Base-by-base conservation (phyloP, 2,329 filamentous ascomycete species). In the Microdochium nivale region DNA sequence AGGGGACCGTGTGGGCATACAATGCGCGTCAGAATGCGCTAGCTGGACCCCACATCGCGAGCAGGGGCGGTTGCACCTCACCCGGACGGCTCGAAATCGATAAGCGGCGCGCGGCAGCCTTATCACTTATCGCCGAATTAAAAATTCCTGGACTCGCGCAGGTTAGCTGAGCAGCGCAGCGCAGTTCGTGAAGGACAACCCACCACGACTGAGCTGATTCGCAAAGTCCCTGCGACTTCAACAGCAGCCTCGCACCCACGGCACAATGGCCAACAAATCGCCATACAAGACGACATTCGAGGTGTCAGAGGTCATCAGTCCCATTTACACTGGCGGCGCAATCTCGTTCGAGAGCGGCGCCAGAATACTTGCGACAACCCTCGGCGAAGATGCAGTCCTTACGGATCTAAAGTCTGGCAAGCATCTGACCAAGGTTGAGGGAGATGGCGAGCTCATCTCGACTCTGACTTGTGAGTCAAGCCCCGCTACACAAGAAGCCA, bases 291-390 rank as follows among this genome's bases (percentile, higher is more conserved):
- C 90, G 53, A 96, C 92, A 3, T 99, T 96, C 68, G 88, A 95
- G 64, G 81, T 87, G 53, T 80, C 80, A 58, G 83, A 87, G 62
- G 88, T 90, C 48, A 87, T 99, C 52, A 88, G 90, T 61, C 94
- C 94, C 21, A 92, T 97, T 49, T 96, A 94, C 65, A 96, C 92
- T 2, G 94, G 94, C 51, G 94, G 94, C 44, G 86, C 88, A 58
- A 84, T 95, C 53, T 84, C 89, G 27, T 79, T 97, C 55, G 90
- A 92, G 74, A 81, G 84, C 67, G 82, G 83, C 70, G 90, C 90
- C 49, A 81, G 82, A 61, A 81, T 97, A 56, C 78, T 99, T 51
- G 92, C 90, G 44, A 90, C 90, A 24, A 90, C 88, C 33, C 73
- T 97, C n/a, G 90, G 88, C 33, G 94, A 99, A 67, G 90, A 96